phyloP scores from a whole-genome alignment of 202 grass and related monocot genomes.

The Setaria italica region DNA sequence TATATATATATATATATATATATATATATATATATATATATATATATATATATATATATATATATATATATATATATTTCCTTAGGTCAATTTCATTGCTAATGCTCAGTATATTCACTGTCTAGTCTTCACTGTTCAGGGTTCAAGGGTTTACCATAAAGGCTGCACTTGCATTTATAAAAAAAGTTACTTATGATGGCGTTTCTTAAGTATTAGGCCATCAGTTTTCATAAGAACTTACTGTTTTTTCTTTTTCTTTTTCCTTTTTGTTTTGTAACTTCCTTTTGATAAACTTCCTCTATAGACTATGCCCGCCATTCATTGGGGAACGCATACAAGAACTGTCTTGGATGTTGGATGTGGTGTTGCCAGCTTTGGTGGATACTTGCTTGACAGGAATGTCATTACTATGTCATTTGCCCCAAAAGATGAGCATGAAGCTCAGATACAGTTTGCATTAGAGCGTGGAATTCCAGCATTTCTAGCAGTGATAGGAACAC shows the following conservation, averaged over 20 bases:
- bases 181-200: slow-evolving; percentile 7
- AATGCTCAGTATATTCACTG: not conserved
- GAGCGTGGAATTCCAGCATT: slow-evolving; percentile 94
- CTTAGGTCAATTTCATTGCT: not conserved
- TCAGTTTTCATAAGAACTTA: slow-evolving; percentile 9
- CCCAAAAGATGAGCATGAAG: slow-evolving; percentile 96
- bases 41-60: not conserved
- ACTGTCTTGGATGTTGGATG: slow-evolving; percentile 94
- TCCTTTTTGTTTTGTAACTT: slow-evolving; percentile 19
- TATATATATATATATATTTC: no score
- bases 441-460: slow-evolving; percentile 95
- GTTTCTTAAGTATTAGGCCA: slow-evolving; percentile 1
- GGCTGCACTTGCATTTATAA: not conserved
- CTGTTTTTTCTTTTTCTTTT: not conserved
- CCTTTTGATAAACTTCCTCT: slow-evolving; percentile 19
- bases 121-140: slow-evolving; percentile 7
- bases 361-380: slow-evolving; percentile 93
- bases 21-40: not conserved
- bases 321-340: slow-evolving; percentile 75
- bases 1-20: no score
- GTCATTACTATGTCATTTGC: slow-evolving; percentile 94
- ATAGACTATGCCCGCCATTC: slow-evolving; percentile 72
- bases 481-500: slow-evolving; percentile 83
- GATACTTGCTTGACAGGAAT: slow-evolving; percentile 81
- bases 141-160: slow-evolving; percentile 19